These are phyloP conservation scores for Forsythia suspensa DNA, from an alignment of 257 asterid genomes.

Conservation along the genomic window DNA sequence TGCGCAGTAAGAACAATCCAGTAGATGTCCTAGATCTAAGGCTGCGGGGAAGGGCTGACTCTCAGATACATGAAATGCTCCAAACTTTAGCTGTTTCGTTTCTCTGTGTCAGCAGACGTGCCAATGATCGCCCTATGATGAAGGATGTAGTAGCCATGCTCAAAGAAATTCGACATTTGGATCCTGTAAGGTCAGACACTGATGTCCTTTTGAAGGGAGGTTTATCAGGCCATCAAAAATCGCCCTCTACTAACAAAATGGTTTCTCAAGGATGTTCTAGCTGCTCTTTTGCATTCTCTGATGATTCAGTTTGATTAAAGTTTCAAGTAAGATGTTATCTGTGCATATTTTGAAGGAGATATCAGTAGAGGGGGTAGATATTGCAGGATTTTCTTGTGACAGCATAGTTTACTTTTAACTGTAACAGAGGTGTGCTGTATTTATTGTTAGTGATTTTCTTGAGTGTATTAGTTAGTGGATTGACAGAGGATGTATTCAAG, in stretches of 20 bases:
- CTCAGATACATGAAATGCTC: slow-evolving; percentile 94
- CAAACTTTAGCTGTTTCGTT: slow-evolving; percentile 89
- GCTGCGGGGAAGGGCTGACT: slow-evolving; percentile 89
- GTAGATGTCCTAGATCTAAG: slow-evolving; percentile 78
- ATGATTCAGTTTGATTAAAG: slow-evolving; percentile 51
- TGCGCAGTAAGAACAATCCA: slow-evolving; percentile 60
- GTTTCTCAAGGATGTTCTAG: slow-evolving; percentile 66
- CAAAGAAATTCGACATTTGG: slow-evolving; percentile 66
- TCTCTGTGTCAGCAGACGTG: slow-evolving; percentile 67
- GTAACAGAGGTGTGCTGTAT: slow-evolving; percentile 22
- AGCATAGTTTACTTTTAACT: slow-evolving; percentile 14
- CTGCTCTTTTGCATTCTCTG: slow-evolving; percentile 88
- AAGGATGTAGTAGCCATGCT: slow-evolving; percentile 97
- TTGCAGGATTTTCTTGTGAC: slow-evolving; percentile 26
- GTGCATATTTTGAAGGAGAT: slow-evolving; percentile 37
- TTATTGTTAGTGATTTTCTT: slow-evolving; percentile 33
- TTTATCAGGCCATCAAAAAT: slow-evolving; percentile 34
- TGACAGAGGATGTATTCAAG: slow-evolving; percentile 12
- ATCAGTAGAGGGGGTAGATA: slow-evolving; percentile 27
- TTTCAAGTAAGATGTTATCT: slow-evolving; percentile 6
- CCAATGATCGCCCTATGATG: slow-evolving; percentile 85
- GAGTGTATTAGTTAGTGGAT: slow-evolving; percentile 31
- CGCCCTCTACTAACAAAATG: slow-evolving; percentile 48
- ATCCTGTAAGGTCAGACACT: slow-evolving; percentile 45
- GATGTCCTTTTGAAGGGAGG: slow-evolving; percentile 55